phyloP scores from a whole-genome alignment of 2,329 filamentous ascomycete species.

The Colletotrichum sp. region DNA sequence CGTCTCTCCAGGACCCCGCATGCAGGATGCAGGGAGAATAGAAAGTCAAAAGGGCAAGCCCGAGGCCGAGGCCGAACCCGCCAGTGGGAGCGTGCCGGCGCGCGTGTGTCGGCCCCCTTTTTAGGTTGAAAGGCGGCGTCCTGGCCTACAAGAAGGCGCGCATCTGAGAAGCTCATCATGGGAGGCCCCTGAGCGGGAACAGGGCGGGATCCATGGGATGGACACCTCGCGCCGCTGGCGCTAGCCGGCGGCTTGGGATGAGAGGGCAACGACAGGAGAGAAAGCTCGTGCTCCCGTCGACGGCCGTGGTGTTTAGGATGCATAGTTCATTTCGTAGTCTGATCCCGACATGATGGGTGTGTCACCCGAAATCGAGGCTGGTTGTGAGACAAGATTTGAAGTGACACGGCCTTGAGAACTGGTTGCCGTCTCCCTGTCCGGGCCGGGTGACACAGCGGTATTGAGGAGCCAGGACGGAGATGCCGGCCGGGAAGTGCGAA shows the following conservation, averaged over 20 bases:
- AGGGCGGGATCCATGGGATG: slow-evolving; percentile 17
- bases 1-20: background rate
- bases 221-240: slow-evolving; percentile 8
- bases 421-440: background rate
- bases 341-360: background rate
- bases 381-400: slow-evolving; percentile 2
- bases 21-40: slow-evolving; percentile 11
- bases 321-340: background rate
- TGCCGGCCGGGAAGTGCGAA: background rate
- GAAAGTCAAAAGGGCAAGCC: slow-evolving; percentile 5
- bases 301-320: background rate
- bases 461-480: background rate
- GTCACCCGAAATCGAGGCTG: slow-evolving; percentile 4
- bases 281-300: background rate
- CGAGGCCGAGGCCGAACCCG: background rate
- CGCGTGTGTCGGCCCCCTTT: slow-evolving; percentile 1
- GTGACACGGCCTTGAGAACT: background rate
- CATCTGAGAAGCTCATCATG: slow-evolving; percentile 9
- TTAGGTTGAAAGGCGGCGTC: background rate
- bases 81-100: background rate
- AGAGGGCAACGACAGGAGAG: background rate
- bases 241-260: slow-evolving; percentile 12
- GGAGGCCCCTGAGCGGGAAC: slow-evolving; percentile 18
- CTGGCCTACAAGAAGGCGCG: background rate
- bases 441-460: background rate